Evolutionary conservation across 1,284 basidiomycete genomes (phyloP).

Genomic region (Rhodotorula sp.): DNA sequence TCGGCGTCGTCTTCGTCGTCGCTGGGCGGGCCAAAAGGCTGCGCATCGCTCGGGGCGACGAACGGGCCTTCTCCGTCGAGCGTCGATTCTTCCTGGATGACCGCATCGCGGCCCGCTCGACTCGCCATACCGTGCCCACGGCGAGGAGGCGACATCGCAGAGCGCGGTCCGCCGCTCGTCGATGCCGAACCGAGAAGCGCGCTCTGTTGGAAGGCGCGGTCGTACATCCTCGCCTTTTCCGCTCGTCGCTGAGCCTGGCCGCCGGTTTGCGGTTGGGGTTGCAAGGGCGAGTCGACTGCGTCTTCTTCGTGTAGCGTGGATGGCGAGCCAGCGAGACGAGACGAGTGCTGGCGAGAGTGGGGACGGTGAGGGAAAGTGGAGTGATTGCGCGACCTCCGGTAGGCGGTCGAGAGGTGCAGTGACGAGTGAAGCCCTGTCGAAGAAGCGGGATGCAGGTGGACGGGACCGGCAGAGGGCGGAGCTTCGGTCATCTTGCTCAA

Average conservation of each 20-base stretch:
- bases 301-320: slow-evolving; percentile 5
- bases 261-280: too few relatives aligned
- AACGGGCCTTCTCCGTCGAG: slow-evolving; percentile 65
- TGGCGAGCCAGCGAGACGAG: too few relatives aligned
- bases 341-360: background rate
- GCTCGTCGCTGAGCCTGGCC: slow-evolving; percentile 30
- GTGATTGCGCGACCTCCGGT: background rate
- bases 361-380: background rate
- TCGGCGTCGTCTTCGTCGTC: slow-evolving; percentile 50
- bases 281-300: background rate
- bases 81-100: slow-evolving; percentile 58
- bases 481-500: slow-evolving; percentile 25
- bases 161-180: background rate
- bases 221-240: slow-evolving; percentile 66
- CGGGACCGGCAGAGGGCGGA: background rate
- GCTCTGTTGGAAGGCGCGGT: slow-evolving; percentile 67
- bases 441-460: background rate
- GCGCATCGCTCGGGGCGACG: slow-evolving; percentile 57
- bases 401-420: background rate
- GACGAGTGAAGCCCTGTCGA: background rate
- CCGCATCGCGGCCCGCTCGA: background rate
- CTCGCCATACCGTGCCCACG: background rate
- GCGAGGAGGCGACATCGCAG: background rate
- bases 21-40: slow-evolving; percentile 49
- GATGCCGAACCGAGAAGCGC: slow-evolving; percentile 51